A percentile compares a stretch with the other conserved stretches of the same genome.
phyloP scores from a whole-genome alignment of 768 basidiomycete species.

The Neoboletus magnificus region DNA sequence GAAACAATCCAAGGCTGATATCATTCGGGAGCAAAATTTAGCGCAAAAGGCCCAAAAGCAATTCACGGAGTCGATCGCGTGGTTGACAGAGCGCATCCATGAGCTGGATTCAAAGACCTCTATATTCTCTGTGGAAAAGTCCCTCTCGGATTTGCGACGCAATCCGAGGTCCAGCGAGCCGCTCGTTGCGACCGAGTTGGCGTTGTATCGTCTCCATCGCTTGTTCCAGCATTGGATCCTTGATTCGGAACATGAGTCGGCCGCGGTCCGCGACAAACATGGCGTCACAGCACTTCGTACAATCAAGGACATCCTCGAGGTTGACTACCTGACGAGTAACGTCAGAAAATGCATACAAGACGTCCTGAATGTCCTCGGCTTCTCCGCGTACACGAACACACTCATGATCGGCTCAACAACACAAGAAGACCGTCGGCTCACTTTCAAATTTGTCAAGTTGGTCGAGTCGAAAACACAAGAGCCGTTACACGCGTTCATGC shows the following conservation, averaged over 20 bases:
- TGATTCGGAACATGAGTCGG: conserved; percentile 37
- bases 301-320: conserved; percentile 44
- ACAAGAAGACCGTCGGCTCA: conserved; percentile 30
- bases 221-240: conserved; percentile 52
- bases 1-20: conserved; percentile 36
- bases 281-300: conserved; percentile 45
- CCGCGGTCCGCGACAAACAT: conserved; percentile 43
- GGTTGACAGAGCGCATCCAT: conserved; percentile 53
- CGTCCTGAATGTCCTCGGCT: conserved; percentile 47
- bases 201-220: conserved; percentile 51
- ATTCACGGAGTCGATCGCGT: conserved; percentile 38
- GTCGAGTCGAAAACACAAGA: conserved; percentile 42
- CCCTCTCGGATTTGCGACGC: conserved; percentile 39
- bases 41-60: conserved; percentile 43
- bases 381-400: conserved; percentile 36
- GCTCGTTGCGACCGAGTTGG: conserved; percentile 48
- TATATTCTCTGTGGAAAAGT: conserved; percentile 27
- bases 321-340: conserved; percentile 28
- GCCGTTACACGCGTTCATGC: conserved; percentile 50
- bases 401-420: conserved; percentile 14
- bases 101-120: conserved; percentile 24
- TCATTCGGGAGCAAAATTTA: conserved; percentile 43
- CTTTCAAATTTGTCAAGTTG: conserved; percentile 58
- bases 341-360: conserved; percentile 36
- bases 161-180: conserved; percentile 44